Evolutionary conservation across 768 basidiomycete species (phyloP).

Genomic region (Amylocystis lapponica): DNA sequence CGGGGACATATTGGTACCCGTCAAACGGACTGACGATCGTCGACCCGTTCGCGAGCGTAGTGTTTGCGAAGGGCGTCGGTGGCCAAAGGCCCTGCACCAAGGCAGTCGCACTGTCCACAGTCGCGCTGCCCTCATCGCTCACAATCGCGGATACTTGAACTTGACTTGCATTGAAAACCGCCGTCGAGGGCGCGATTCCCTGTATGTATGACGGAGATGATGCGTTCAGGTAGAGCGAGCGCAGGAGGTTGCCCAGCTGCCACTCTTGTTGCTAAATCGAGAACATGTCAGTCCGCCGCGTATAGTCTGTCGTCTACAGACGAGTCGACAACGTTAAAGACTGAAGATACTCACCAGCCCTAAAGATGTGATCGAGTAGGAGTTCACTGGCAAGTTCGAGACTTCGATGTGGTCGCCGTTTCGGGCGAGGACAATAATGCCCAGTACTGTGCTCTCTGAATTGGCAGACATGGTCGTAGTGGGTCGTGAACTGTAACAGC

Average conservation of each 20-base stretch:
- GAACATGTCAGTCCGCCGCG: background rate
- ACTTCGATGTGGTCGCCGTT: constrained; percentile 71
- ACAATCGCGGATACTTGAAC: constrained; percentile 77
- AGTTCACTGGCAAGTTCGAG: constrained; percentile 56
- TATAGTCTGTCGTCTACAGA: background rate
- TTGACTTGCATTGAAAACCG: constrained; percentile 68
- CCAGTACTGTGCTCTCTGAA: too few relatives aligned
- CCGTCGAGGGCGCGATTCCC: constrained; percentile 44
- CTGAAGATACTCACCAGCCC: constrained; percentile 51
- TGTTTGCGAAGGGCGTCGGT: constrained; percentile 66
- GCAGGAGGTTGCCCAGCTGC: constrained; percentile 56
- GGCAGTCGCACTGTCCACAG: constrained; percentile 82
- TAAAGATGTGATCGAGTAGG: constrained; percentile 68
- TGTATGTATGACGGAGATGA: constrained; percentile 65
- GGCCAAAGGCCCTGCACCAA: constrained; percentile 84
- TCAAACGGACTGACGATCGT: constrained; percentile 66
- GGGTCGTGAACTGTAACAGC: too few relatives aligned
- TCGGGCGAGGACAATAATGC: constrained; percentile 72
- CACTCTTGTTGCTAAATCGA: constrained; percentile 54
- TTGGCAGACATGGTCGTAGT: too few relatives aligned
- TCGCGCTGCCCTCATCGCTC: constrained; percentile 79
- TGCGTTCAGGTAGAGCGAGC: constrained; percentile 59
- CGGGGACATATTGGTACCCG: constrained; percentile 79
- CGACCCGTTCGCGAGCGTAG: constrained; percentile 73
- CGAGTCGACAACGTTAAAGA: background rate